A percentile compares a stretch with the other conserved stretches of the same genome.
Evolutionary conservation across 2,329 filamentous ascomycete genomes (phyloP).

Genomic region (Diplodia seriata): DNA sequence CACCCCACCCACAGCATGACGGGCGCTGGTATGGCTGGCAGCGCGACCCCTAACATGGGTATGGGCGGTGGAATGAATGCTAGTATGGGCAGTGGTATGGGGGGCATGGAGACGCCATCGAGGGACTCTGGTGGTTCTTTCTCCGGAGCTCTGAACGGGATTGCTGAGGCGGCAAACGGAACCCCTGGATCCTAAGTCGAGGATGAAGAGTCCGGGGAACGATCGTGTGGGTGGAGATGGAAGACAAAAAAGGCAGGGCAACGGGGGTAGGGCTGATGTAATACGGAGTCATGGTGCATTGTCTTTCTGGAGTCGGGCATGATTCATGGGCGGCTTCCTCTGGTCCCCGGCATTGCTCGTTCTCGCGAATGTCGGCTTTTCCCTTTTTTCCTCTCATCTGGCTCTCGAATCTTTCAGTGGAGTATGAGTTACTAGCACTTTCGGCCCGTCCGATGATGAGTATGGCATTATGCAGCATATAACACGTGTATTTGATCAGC

Average conservation of each 20-base stretch:
- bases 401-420: not conserved
- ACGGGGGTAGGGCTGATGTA: conserved; percentile 16
- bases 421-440: not conserved
- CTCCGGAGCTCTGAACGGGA: conserved; percentile 31
- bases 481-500: not conserved
- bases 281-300: conserved; percentile 28
- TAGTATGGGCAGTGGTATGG: conserved; percentile 35
- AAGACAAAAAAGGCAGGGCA: conserved; percentile 21
- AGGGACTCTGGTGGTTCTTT: conserved; percentile 20
- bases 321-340: conserved; percentile 19
- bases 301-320: conserved; percentile 10
- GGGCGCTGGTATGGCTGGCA: conserved; percentile 14
- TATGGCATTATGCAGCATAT: conserved; percentile 1
- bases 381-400: not conserved
- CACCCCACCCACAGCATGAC: conserved; percentile 24
- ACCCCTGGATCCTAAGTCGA: conserved; percentile 20
- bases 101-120: conserved; percentile 31
- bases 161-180: conserved; percentile 29
- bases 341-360: not conserved
- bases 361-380: not conserved
- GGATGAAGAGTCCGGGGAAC: too few relatives aligned
- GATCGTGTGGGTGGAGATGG: not conserved
- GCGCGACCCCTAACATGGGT: conserved; percentile 32
- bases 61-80: conserved; percentile 31
- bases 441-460: not conserved